Evolutionary conservation across 139 green algal species (phyloP), one percentile per base, ranked within the genome.

Genomic region (Closterium sp.): DNA sequence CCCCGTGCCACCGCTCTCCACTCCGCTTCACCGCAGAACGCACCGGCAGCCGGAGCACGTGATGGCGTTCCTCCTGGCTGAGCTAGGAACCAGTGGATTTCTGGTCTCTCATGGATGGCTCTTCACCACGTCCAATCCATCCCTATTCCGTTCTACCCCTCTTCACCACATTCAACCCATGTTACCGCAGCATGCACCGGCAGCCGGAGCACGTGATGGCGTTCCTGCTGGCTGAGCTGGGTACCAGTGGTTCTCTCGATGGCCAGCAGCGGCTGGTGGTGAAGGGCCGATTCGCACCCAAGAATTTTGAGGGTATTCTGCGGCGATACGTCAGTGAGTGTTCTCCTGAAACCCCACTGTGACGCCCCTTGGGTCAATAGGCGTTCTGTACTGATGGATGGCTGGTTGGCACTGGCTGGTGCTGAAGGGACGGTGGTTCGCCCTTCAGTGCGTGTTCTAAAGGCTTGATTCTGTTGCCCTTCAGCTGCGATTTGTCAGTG

Each of bases 241-340:
- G 55, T 38, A 95, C 94, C 19, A 92, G 38, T 8, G 95, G 95
- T 28, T 96, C 94, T 23, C 2, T 5, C 12, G 4, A 5, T 66
- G 2, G 38, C 12, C 4, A 66, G 38, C 95, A 98, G 92, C 94
- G 98, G n/a, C 95, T 99, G 34, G 95, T 99, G 19, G 95, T 99
- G 30, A 99, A 99, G 95, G 98, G 98, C 9, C 95, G 98, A 43
- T 99, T 99, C 95, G 91, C 98, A 95, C 97, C 98, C 64, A 99
- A 99, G 95, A 98, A 97, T 0, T 99, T 99, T 94, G 98, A 99
- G 96, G 98, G 97, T 2, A 97, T 99, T 91, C 95, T 99, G 91
- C 94, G 98, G 30, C 96, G 97, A 81, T 99, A 99, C 91, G 97
- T 99, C 34, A 99, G 91, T 94, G 93, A 94, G 91, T 94, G 34